Percentiles rank a stretch among this genome's conserved stretches.
Conservation (phyloP, 305 asterid genomes). For the Fraxinus ornus region DNA sequence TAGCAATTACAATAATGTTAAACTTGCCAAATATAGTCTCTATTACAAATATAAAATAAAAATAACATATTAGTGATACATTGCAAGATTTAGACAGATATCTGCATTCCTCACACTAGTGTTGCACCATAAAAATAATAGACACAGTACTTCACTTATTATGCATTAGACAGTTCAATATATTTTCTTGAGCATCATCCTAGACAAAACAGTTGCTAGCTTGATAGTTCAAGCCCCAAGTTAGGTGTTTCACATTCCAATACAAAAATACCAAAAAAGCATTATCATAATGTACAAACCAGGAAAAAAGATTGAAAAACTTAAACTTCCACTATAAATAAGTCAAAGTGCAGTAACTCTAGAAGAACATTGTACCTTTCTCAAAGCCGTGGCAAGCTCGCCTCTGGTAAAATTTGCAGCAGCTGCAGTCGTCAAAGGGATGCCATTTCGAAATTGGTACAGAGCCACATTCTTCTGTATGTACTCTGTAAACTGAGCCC, state of each 20-base stretch:
- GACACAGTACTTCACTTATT: not conserved
- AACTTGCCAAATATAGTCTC: not conserved
- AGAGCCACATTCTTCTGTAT: conserved; percentile 89
- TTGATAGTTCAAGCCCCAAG: conserved; percentile 12
- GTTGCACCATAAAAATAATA: not conserved
- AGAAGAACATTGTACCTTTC: conserved; percentile 55
- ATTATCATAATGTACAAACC: not conserved
- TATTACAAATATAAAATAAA: not conserved
- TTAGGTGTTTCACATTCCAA: conserved; percentile 12
- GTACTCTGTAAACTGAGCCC: conserved; percentile 95
- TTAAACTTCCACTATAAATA: not conserved
- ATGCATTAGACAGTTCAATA: not conserved
- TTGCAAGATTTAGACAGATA: not conserved
- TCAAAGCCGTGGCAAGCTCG: conserved; percentile 94
- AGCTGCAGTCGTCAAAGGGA: conserved; percentile 92
- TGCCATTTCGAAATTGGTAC: conserved; percentile 94
- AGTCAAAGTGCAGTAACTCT: conserved; percentile 16
- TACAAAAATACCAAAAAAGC: not conserved
- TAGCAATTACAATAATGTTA: not conserved
- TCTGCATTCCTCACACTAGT: not conserved
- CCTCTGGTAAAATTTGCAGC: conserved; percentile 90
- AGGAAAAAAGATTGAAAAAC: not conserved
- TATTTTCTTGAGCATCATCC: not conserved
- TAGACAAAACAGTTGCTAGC: not conserved
- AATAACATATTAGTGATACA: not conserved